Evolutionary conservation across 768 basidiomycete genomes (phyloP), one percentile per base, ranked within the genome.

Genomic region (Tremella fuciformis): DNA sequence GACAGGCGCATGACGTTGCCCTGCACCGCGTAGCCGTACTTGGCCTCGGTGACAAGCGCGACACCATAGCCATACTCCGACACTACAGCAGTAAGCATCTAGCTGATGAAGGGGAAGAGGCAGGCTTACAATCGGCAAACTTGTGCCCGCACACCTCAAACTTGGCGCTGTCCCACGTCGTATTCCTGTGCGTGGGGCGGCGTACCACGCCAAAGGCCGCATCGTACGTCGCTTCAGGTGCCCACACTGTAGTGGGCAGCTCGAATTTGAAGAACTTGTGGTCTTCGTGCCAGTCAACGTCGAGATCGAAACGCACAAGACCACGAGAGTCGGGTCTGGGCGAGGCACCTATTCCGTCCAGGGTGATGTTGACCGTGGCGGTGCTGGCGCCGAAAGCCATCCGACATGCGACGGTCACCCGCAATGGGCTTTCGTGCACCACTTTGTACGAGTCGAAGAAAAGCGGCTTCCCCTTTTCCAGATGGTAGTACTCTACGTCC

Each of bases 81-180:
- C n/a, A 40, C 39, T 40, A n/a, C 39, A 40, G 39, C 24, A 18
- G n/a, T 39, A 16, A 26, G 21, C 34, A n/a, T n/a, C n/a, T n/a
- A n/a, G n/a, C n/a, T 19, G 40, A 24, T 40, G 11, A 40, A 40
- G 39, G n/a, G 39, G 39, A 11, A 40, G 39, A n/a, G 39, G 39
- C 39, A 11, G 11, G 13, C 18, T 50, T 48, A 13, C 59, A 25
- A 54, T 71, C 70, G 9, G 65, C 67, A 37, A 71, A 71, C 80
- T 91, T 92, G 79, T 96, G 93, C 1, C 88, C 89, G 71, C 89
- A 93, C 9, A 96, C 93, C 77, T 97, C 93, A 63, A 96, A 96
- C 81, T 90, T 91, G 46, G 63, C 64, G 8, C 24, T 21, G 13
- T 59, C 68, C 83, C 86, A 88, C 0, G 85, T 87, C 3, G 91